Base-by-base conservation (phyloP, 108 stramenopile species). In the Cyclotella atomus region DNA sequence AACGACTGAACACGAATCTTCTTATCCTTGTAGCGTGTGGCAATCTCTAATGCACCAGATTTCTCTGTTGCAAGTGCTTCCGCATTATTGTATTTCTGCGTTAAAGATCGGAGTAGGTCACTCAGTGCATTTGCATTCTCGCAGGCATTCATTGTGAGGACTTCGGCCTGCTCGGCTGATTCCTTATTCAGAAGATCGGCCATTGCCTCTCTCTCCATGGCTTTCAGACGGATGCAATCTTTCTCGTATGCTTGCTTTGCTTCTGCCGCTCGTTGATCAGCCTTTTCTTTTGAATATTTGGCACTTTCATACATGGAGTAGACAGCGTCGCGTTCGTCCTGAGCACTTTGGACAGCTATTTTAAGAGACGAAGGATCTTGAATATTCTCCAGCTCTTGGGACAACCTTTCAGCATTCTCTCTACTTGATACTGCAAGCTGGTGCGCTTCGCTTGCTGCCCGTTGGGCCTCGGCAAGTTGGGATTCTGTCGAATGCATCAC, bases 391-490 rank as follows among this genome's bases (percentile, higher is more conserved):
- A 67, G 69, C 46, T 81, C 83, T 19, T 75, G 59, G 17, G 81
- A 73, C 29, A 90, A 65, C 16, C 66, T 59, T 24, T 86, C 81
- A 3, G 89, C 92, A 28, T 75, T 75, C 28, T 77, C 63, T 30
- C 86, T 75, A 62, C 84, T 86, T 59, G 70, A 69, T n/a, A 77
- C 49, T 41, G 88, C 91, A 54, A 86, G 30, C 21, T 53, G 49
- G 52, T 77, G 77, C 33, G 85, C 83, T 54, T 90, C 89, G 21
- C 34, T 28, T 16, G 85, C 64, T 14, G 86, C 87, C 35, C 88
- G 79, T 81, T 90, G 81, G 23, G 91, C 91, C 70, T 90, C 89
- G 7, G 59, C 75, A 41, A 90, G 83, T 76, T 93, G 91, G 24
- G 83, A 78, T 62, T 86, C 63, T 23, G 88, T 72, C 38, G 85